Percentiles rank a stretch among this genome's conserved stretches.
Conservation (phyloP, 768 basidiomycete species). For the Suillus tomentosus region DNA sequence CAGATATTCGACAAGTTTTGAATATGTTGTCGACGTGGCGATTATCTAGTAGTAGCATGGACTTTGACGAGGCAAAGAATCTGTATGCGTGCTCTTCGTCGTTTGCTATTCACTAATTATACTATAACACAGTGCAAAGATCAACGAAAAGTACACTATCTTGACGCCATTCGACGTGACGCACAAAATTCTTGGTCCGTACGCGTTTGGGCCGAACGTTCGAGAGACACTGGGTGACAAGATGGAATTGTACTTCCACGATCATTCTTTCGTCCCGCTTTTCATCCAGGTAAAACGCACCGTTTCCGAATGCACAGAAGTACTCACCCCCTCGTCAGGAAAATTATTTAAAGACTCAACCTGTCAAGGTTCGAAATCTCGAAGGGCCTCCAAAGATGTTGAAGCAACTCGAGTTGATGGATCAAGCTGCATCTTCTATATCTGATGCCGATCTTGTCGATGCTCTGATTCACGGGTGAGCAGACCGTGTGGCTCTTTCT, state of each 20-base stretch:
- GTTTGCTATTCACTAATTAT: neutral
- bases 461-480: constrained; percentile 87
- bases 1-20: constrained; percentile 95
- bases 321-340: constrained; percentile 56
- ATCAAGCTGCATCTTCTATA: constrained; percentile 86
- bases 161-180: constrained; percentile 92
- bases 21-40: constrained; percentile 99
- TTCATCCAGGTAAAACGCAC: constrained; percentile 77
- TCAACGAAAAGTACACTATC: constrained; percentile 91
- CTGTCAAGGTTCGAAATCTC: constrained; percentile 56
- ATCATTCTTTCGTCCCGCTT: constrained; percentile 90
- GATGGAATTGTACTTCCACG: constrained; percentile 96
- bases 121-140: constrained; percentile 58
- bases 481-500: neutral
- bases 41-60: constrained; percentile 76
- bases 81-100: constrained; percentile 55
- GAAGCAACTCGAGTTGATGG: constrained; percentile 80
- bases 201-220: constrained; percentile 81
- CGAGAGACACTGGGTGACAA: constrained; percentile 86
- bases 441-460: constrained; percentile 96
- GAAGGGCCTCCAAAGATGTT: constrained; percentile 65
- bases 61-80: constrained; percentile 89
- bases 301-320: neutral
- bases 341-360: constrained; percentile 89
- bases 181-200: constrained; percentile 88